phyloP scores from a whole-genome alignment of 177 flowering plant genomes.

The Tripterygium wilfordii region DNA sequence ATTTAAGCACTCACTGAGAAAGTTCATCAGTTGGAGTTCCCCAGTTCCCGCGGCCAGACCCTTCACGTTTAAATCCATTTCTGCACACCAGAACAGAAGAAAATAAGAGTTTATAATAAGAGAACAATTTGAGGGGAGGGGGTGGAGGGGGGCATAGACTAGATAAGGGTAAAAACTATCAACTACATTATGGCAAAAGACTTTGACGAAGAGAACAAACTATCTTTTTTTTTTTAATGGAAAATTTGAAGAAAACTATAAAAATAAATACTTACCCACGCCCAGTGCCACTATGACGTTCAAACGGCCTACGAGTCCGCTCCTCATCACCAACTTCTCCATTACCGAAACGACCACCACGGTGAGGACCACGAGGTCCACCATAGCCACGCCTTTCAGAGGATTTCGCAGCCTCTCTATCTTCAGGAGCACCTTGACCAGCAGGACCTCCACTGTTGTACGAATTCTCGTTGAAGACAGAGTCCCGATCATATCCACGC shows the following conservation, averaged over 20 bases:
- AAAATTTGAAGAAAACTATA: too few relatives aligned
- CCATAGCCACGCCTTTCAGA: conserved; percentile 61
- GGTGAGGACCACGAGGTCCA: conserved; percentile 52
- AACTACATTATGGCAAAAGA: too few relatives aligned
- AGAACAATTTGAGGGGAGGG: neutral
- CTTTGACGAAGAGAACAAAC: neutral
- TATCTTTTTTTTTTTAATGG: too few relatives aligned
- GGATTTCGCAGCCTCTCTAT: conserved; percentile 38
- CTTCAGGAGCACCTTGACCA: conserved; percentile 40
- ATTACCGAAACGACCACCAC: conserved; percentile 47
- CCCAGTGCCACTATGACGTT: conserved; percentile 74
- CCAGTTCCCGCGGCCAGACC: conserved; percentile 68
- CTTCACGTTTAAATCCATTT: conserved; percentile 70
- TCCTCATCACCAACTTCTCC: conserved; percentile 54
- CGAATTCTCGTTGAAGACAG: conserved; percentile 33
- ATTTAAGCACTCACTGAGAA: conserved; percentile 49
- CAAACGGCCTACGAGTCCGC: conserved; percentile 47
- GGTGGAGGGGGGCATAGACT: too few relatives aligned
- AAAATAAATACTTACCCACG: conserved; percentile 44
- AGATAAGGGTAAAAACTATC: too few relatives aligned
- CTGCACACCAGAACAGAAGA: conserved; percentile 26
- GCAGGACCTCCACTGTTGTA: conserved; percentile 34
- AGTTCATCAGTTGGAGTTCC: conserved; percentile 50
- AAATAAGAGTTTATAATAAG: neutral
- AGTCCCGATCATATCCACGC: conserved; percentile 35